Evolutionary conservation across 352 stramenopile species (phyloP), one percentile per base, ranked within the genome.

Genomic region (Globisporangium perplexum): DNA sequence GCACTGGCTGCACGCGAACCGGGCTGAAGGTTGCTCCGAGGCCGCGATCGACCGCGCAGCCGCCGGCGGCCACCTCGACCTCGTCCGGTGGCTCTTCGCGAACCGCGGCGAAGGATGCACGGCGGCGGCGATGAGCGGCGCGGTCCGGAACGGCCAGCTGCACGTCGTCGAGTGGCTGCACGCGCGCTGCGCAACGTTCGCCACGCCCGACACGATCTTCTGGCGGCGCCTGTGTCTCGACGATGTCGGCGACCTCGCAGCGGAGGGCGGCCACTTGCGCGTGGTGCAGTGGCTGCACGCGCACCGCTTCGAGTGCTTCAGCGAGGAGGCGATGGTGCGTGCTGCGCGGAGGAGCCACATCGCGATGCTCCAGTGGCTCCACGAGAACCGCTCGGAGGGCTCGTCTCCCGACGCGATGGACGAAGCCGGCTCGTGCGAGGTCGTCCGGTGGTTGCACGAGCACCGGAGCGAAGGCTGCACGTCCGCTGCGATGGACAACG

Each of bases 381-480:
- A 56, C n/a, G 50, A 41, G 38, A 38, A 49, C n/a, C 50, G 50
- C n/a, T 39, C 17, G 0, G 50, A 55, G 12, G 50, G 50, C 3
- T 55, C 35, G 20, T 45, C 39, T 18, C 39, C 39, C 18, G 39
- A 45, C 39, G 39, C 39, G 39, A 45, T 45, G 39, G 39, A 45
- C 39, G 39, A 45, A 23, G 39, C 39, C 39, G 39, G 39, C 7
- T 45, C 39, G 1, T 23, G 18, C 20, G 50, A 31, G 3, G 41
- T 62, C 15, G 26, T 62, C 10, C n/a, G 51, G 42, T 52, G 39
- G 39, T 42, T 62, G 14, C 62, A 63, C 26, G 44, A 17, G n/a
- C 17, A 66, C 23, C 53, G 53, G 3, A 39, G 3, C 3, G 53
- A 63, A 47, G 62, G 58, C 15, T 69, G 58, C 43, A 55, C 44